phyloP scores from a whole-genome alignment of 2,329 filamentous ascomycete species.

The Colletotrichum eleusines region DNA sequence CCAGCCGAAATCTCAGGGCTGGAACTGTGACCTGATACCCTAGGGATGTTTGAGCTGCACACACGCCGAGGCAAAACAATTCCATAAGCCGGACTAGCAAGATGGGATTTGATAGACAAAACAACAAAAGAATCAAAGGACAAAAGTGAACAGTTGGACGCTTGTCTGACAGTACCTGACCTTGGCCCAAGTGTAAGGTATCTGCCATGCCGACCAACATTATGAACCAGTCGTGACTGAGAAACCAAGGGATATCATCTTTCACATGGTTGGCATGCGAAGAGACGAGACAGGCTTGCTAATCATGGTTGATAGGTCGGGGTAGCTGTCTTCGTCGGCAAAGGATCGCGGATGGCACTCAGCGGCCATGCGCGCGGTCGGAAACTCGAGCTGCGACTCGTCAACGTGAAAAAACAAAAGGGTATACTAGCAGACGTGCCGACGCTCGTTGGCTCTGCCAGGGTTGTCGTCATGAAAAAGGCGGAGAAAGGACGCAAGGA shows the following conservation, averaged over 20 bases:
- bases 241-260: background rate
- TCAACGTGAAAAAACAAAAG: too few species aligned
- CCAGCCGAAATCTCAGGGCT: constrained; percentile 11
- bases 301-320: background rate
- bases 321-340: background rate
- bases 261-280: background rate
- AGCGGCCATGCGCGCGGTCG: background rate
- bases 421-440: background rate
- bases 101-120: constrained; percentile 5
- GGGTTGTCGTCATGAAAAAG: background rate
- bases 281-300: background rate
- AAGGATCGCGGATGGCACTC: background rate
- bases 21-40: constrained; percentile 29
- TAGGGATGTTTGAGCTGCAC: constrained; percentile 14
- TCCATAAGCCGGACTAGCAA: background rate
- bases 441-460: background rate
- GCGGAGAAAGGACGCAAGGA: background rate
- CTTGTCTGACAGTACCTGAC: background rate
- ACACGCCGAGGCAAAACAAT: background rate
- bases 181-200: background rate
- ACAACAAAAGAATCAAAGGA: background rate
- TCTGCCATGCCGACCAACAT: too few species aligned
- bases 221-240: background rate
- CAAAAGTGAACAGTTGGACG: constrained; percentile 13
- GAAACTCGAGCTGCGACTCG: background rate